phyloP scores from a whole-genome alignment of 192 early-diverging fungal species.

The Umbelopsis sp. region DNA sequence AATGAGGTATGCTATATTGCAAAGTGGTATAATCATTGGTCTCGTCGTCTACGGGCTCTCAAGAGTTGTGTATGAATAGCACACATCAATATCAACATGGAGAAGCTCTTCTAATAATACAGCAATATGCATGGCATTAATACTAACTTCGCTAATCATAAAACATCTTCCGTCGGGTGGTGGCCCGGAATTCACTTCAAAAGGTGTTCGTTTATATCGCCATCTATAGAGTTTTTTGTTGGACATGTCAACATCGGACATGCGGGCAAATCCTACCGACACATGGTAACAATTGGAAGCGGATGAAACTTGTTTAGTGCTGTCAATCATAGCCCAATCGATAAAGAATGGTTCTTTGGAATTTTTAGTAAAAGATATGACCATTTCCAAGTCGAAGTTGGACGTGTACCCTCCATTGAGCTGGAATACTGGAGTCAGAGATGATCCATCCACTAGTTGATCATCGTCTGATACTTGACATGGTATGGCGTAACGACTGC shows the following conservation, averaged over 20 bases:
- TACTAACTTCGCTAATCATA: background rate
- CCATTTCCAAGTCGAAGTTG: conserved; percentile 5
- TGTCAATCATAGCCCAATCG: background rate
- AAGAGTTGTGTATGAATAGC: background rate
- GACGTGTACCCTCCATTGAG: background rate
- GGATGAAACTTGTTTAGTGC: background rate
- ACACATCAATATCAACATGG: background rate
- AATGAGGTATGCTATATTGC: background rate
- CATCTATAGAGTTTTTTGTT: background rate
- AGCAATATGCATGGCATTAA: background rate
- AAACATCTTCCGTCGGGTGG: conserved; percentile 4
- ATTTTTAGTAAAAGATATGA: background rate
- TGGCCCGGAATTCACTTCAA: background rate
- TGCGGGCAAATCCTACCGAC: background rate
- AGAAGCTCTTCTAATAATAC: background rate
- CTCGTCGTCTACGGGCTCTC: background rate
- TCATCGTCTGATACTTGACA: background rate
- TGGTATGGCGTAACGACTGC: background rate
- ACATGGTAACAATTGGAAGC: background rate
- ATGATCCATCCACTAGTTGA: background rate
- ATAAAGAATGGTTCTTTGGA: background rate
- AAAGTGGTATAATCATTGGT: background rate
- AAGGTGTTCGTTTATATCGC: background rate
- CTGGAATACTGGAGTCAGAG: background rate
- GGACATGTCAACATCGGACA: background rate